phyloP scores from a whole-genome alignment of 1,284 basidiomycete genomes.

The Rhodotorula mucilaginosa region DNA sequence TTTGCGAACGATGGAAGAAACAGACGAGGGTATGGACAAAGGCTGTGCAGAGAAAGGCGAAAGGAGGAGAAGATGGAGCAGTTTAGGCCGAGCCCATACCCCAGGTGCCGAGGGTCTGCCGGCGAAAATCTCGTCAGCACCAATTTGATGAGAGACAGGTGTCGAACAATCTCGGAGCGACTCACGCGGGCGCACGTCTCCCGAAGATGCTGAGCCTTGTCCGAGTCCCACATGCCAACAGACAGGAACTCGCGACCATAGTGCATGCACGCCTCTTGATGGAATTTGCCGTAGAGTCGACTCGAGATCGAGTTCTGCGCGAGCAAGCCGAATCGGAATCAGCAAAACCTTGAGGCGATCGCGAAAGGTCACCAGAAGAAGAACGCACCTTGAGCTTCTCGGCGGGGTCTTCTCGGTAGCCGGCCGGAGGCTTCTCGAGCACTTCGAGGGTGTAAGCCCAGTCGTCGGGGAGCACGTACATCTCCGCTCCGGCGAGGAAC shows the following conservation, averaged over 20 bases:
- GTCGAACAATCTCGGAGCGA: neutral
- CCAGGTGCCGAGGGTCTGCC: slow-evolving; percentile 30
- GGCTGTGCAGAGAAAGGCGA: neutral
- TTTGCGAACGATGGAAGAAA: neutral
- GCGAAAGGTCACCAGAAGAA: neutral
- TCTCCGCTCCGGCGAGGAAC: slow-evolving; percentile 46
- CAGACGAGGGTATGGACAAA: neutral
- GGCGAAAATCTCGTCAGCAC: neutral
- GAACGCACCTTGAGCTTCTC: slow-evolving; percentile 43
- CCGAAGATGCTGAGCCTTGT: slow-evolving; percentile 43
- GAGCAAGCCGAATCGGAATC: neutral
- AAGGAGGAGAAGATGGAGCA: neutral
- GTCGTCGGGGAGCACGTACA: slow-evolving; percentile 46
- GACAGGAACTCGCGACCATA: slow-evolving; percentile 47
- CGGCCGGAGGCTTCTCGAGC: slow-evolving; percentile 36
- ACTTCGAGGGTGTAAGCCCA: slow-evolving; percentile 45
- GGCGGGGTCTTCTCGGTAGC: slow-evolving; percentile 39
- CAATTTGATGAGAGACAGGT: neutral
- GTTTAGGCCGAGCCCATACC: slow-evolving; percentile 23
- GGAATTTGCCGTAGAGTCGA: slow-evolving; percentile 46
- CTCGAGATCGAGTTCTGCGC: slow-evolving; percentile 43
- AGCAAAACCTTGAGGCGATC: neutral
- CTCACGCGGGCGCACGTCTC: slow-evolving; percentile 34
- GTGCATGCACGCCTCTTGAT: slow-evolving; percentile 48
- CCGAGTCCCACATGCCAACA: slow-evolving; percentile 43